Percentiles rank a stretch among this genome's conserved stretches.
phyloP scores from a whole-genome alignment of 495 filamentous ascomycete species.

The Cercophora newfieldiana region DNA sequence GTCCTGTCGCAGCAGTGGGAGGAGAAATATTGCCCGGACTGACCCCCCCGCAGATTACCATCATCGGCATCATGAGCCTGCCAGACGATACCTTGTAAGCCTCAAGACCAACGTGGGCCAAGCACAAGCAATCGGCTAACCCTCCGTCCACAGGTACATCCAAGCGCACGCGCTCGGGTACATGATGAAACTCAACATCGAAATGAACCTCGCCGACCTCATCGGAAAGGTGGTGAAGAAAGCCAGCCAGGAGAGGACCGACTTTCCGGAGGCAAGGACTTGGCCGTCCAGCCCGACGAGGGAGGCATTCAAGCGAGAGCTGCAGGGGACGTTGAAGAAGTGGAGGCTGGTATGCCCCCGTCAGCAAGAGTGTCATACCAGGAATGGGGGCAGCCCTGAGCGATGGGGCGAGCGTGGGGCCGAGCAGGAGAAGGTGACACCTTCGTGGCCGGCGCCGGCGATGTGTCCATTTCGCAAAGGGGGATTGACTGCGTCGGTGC shows the following conservation, averaged over 20 bases:
- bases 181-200: conserved; percentile 53
- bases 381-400: neutral
- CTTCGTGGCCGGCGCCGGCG: neutral
- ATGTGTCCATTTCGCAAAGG: neutral
- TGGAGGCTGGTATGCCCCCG: neutral
- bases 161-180: conserved; percentile 55
- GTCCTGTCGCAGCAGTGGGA: neutral
- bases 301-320: neutral
- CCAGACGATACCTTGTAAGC: conserved; percentile 31
- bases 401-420: neutral
- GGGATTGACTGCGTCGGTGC: neutral
- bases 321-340: neutral
- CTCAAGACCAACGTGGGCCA: no score
- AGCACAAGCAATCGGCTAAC: neutral
- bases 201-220: conserved; percentile 55
- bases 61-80: conserved; percentile 36
- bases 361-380: neutral
- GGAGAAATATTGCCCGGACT: neutral
- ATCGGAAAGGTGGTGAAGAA: conserved; percentile 39
- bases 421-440: neutral
- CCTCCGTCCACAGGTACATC: conserved; percentile 39
- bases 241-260: conserved; percentile 5
- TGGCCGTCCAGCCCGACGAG: neutral
- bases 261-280: neutral
- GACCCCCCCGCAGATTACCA: conserved; percentile 18